Evolutionary conservation across 1,284 basidiomycete genomes (phyloP), one percentile per base, ranked within the genome.

Genomic region (Anthracocystis walkeri): DNA sequence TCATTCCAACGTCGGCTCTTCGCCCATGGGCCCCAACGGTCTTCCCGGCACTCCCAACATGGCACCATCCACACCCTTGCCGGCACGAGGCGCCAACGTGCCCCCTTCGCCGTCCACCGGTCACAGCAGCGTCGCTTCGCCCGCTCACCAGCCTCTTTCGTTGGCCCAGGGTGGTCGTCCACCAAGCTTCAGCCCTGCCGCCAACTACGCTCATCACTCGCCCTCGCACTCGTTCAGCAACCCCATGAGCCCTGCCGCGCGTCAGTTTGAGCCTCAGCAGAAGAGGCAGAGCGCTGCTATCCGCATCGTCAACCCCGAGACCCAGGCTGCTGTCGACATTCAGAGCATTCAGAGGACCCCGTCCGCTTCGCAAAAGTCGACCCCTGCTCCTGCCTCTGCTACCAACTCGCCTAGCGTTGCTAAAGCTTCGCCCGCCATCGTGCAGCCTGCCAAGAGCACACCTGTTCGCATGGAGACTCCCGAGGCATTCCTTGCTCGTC

Each of bases 281-380:
- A 84, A 83, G 78, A 70, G 81, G 31, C 71, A 70, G 56, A 82
- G 79, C 68, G 79, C 78, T 50, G 83, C 83, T 33, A 82, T 85
- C 51, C 78, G 77, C 50, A 85, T 85, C 55, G 83, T 85, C 51
- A 83, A 85, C 69, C 83, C 83, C 21, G 80, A 84, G 49, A 85
- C 83, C n/a, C 79, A 83, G 60, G 70, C 81, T 18, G 70, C 80
- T 35, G 65, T 85, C 42, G 82, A 84, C 40, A 51, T 83, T 14
- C 79, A 77, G 58, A 77, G 77, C 50, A 71, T 81, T 18, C 66
- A 70, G 57, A 52, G 61, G 42, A 70, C 70, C 11, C 73, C 77
- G 0, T 62, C 73, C 20, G 40, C 55, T 46, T 50, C 60, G 50
- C 42, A 64, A 41, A 69, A 65, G 52, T 33, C 60, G 40, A 51